Percentiles rank a stretch among this genome's conserved stretches.
Conservation (phyloP, 2,329 filamentous ascomycete species). For the Aspergillus sp. region DNA sequence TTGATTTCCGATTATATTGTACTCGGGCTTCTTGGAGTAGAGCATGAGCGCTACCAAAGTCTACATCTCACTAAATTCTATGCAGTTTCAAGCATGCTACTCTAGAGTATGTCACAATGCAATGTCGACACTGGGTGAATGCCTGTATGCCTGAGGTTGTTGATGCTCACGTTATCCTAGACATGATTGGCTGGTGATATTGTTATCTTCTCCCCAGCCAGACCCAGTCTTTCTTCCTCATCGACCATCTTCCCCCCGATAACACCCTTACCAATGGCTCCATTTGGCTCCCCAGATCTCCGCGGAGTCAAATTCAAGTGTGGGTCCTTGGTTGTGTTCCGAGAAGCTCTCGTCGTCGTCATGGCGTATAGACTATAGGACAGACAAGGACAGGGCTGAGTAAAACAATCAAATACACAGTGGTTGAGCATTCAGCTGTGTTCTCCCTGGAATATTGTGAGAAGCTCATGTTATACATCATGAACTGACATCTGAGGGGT, state of each 20-base stretch:
- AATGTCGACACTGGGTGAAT: background rate
- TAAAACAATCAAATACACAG: background rate
- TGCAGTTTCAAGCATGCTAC: too few relatives aligned
- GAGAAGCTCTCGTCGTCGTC: background rate
- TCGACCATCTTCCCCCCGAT: background rate
- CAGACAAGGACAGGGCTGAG: background rate
- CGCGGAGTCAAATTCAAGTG: slow-evolving; percentile 2
- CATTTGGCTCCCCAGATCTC: slow-evolving; percentile 3
- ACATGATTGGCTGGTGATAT: slow-evolving; percentile 1
- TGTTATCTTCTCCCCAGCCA: slow-evolving; percentile 4
- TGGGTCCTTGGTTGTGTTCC: background rate
- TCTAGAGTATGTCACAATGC: too few relatives aligned
- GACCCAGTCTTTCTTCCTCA: background rate
- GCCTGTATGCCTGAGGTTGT: background rate
- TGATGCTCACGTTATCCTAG: background rate
- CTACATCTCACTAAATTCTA: too few relatives aligned
- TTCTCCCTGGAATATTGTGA: background rate
- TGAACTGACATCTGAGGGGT: background rate
- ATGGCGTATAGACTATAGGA: background rate
- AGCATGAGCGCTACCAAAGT: too few relatives aligned
- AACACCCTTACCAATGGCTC: slow-evolving; percentile 3
- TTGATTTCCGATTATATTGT: background rate
- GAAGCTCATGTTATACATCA: background rate
- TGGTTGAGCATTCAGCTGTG: background rate
- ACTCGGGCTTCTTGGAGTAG: background rate